Evolutionary conservation across 768 basidiomycete species (phyloP).

Genomic region (Scleroderma bovista): DNA sequence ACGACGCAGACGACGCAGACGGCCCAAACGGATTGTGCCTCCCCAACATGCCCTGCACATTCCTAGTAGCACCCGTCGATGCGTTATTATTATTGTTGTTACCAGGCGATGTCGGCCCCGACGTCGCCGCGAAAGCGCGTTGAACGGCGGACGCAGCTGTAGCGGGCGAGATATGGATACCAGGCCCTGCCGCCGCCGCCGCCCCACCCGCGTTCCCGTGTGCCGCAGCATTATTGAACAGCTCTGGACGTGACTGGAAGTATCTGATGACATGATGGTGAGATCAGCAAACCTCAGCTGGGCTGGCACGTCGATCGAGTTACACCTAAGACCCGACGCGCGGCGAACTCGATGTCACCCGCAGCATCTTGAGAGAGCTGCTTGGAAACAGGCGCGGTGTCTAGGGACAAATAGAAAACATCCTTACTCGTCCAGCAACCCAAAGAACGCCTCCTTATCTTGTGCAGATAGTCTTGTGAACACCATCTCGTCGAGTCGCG

Average conservation of each 20-base stretch:
- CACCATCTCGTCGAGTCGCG: constrained; percentile 42
- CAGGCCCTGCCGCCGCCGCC: constrained; percentile 12
- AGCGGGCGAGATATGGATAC: constrained; percentile 14
- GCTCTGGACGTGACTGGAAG: constrained; percentile 66
- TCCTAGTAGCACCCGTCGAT: constrained; percentile 39
- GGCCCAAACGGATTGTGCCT: constrained; percentile 26
- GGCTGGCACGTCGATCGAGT: background rate
- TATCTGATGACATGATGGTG: constrained; percentile 40
- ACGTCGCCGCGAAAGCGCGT: constrained; percentile 38
- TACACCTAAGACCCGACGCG: background rate
- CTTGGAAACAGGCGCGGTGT: background rate
- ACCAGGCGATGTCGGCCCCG: constrained; percentile 32
- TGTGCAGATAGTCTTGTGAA: constrained; percentile 59
- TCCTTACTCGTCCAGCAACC: constrained; percentile 69
- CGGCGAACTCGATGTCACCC: too few relatives aligned
- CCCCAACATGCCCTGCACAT: constrained; percentile 27
- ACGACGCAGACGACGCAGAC: constrained; percentile 18
- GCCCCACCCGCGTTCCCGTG: constrained; percentile 18
- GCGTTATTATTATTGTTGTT: constrained; percentile 22
- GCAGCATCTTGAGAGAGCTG: too few relatives aligned
- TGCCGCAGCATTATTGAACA: constrained; percentile 36
- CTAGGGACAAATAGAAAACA: too few relatives aligned
- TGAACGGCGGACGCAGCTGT: constrained; percentile 40
- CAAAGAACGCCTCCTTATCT: constrained; percentile 81
- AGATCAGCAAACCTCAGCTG: background rate